Conservation (phyloP, 2,329 filamentous ascomycete species). For the Trichothecium sympodiale region DNA sequence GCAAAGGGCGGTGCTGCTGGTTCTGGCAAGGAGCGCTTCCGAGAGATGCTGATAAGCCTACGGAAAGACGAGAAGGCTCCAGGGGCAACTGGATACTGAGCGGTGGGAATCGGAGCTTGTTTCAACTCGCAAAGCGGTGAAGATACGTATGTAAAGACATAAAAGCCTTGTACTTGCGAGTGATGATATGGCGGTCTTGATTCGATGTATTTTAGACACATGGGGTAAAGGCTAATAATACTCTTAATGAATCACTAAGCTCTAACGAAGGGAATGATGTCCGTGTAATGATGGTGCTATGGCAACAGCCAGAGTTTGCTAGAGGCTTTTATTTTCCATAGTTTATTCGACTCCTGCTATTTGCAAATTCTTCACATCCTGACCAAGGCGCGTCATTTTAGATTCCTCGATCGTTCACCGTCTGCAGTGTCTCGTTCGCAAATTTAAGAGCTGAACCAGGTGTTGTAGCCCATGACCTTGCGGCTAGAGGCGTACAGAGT, state of each 20-base stretch:
- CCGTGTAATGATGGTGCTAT: background rate
- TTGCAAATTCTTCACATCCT: no score
- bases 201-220: conserved; percentile 17
- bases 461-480: conserved; percentile 68
- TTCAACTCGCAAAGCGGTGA: no score
- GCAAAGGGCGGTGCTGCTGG: conserved; percentile 75
- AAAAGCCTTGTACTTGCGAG: no score
- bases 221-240: conserved; percentile 18
- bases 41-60: conserved; percentile 76
- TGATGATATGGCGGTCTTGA: no score
- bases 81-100: conserved; percentile 51
- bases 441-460: conserved; percentile 50
- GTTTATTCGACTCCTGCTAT: no score
- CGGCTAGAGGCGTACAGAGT: conserved; percentile 63
- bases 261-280: background rate
- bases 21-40: conserved; percentile 92
- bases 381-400: no score
- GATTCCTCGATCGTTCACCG: no score
- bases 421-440: no score
- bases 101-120: background rate
- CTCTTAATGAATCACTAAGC: background rate
- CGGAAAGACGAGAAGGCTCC: conserved; percentile 86
- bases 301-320: conserved; percentile 29
- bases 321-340: no score
- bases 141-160: no score